phyloP scores from a whole-genome alignment of 257 asterid species.

The Solanum pinnatisectum region DNA sequence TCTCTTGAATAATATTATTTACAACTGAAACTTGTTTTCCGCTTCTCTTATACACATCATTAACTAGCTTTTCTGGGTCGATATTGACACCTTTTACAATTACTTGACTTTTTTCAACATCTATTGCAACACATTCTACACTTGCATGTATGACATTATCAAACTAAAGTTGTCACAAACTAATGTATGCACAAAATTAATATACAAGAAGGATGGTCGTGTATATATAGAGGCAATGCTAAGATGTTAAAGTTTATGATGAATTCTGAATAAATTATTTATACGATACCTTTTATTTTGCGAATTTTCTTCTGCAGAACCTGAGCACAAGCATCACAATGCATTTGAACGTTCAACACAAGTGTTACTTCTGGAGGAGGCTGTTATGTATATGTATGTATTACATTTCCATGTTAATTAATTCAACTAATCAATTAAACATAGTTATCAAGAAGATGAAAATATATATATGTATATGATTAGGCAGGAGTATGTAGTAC shows the following conservation, averaged over 20 bases:
- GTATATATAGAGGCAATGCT: background rate
- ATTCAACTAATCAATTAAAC: background rate
- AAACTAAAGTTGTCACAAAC: background rate
- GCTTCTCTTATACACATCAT: conserved; percentile 56
- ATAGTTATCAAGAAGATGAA: background rate
- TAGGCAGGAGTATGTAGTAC: background rate
- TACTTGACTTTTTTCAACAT: conserved; percentile 40
- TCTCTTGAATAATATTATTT: conserved; percentile 24
- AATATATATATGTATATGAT: no score
- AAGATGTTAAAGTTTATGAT: background rate
- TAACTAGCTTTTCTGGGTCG: conserved; percentile 61
- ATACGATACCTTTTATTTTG: conserved; percentile 46
- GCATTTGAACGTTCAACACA: conserved; percentile 67
- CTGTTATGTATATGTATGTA: conserved; percentile 12
- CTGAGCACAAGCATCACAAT: conserved; percentile 92
- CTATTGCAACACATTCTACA: conserved; percentile 58
- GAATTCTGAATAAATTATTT: background rate
- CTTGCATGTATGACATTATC: conserved; percentile 20
- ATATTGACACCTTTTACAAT: conserved; percentile 44
- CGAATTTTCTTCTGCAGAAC: conserved; percentile 54
- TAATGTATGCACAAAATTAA: background rate
- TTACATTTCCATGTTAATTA: background rate
- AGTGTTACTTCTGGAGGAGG: conserved; percentile 60
- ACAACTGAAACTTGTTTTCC: conserved; percentile 62
- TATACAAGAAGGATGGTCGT: background rate